phyloP scores from a whole-genome alignment of 768 basidiomycete species.

The Lenzites betulinus region DNA sequence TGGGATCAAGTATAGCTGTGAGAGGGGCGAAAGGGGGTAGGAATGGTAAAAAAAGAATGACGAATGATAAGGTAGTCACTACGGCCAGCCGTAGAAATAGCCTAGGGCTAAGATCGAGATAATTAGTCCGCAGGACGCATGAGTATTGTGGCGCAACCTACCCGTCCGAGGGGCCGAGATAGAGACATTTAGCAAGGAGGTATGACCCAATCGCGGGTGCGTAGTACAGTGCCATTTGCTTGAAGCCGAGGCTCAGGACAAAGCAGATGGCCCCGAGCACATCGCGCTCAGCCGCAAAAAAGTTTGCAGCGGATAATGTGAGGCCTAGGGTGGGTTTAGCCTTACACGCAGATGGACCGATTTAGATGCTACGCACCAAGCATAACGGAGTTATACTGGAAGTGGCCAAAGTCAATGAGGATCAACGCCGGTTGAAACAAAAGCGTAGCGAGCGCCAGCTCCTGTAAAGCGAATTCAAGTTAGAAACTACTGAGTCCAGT shows the following conservation, averaged over 20 bases:
- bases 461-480: conserved; percentile 37
- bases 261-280: conserved; percentile 77
- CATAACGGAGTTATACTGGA: conserved; percentile 96
- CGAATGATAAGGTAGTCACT: conserved; percentile 63
- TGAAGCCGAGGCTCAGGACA: conserved; percentile 85
- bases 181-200: conserved; percentile 86
- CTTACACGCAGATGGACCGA: not conserved
- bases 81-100: conserved; percentile 70
- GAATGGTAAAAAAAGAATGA: conserved; percentile 78
- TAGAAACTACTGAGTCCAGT: not conserved
- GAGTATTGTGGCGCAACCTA: conserved; percentile 38
- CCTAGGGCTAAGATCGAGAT: conserved; percentile 28
- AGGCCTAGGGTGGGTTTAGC: conserved; percentile 48
- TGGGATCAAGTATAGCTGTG: conserved; percentile 55
- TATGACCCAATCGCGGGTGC: conserved; percentile 92
- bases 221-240: conserved; percentile 96
- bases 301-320: conserved; percentile 66
- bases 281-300: conserved; percentile 71
- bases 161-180: conserved; percentile 73
- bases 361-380: conserved; percentile 53
- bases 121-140: not conserved
- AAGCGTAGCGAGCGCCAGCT: conserved; percentile 67
- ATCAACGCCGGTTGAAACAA: conserved; percentile 83
- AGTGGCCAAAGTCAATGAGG: conserved; percentile 90
- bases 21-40: conserved; percentile 62